phyloP scores from a whole-genome alignment of 805 yeast genomes.

The Pichia rugopelliculosa region DNA sequence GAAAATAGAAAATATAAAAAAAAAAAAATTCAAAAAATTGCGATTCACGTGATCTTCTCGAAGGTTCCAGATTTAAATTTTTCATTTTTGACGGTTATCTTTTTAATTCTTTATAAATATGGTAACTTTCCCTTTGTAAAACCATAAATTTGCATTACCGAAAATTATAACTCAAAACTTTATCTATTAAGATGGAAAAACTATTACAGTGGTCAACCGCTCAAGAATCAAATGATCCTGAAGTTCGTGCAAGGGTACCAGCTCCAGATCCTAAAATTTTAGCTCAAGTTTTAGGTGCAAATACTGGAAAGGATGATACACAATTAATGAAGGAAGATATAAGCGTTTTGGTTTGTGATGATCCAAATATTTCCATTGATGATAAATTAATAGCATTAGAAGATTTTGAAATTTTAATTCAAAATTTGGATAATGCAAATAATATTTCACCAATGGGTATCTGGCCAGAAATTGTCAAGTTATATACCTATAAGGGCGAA shows the following conservation, averaged over 20 bases:
- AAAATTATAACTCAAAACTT: no score
- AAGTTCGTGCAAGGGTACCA: slow-evolving; percentile 55
- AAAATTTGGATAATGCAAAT: slow-evolving; percentile 90
- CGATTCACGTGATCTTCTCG: no score
- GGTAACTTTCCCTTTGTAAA: neutral
- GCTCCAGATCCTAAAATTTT: slow-evolving; percentile 74
- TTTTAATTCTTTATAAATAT: neutral
- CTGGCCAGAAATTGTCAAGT: slow-evolving; percentile 46
- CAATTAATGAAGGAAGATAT: slow-evolving; percentile 78
- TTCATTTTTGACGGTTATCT: no score
- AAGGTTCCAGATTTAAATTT: no score
- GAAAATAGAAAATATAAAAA: no score
- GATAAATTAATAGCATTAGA: slow-evolving; percentile 73
- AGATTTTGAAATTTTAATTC: slow-evolving; percentile 88
- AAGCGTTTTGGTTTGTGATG: slow-evolving; percentile 40
- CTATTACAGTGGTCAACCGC: slow-evolving; percentile 88
- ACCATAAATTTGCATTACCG: neutral
- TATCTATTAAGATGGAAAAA: slow-evolving; percentile 61
- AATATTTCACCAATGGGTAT: slow-evolving; percentile 75
- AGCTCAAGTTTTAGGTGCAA: slow-evolving; percentile 66
- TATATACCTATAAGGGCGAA: slow-evolving; percentile 48
- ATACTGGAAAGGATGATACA: slow-evolving; percentile 66
- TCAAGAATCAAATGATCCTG: slow-evolving; percentile 64
- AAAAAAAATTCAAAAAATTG: no score
- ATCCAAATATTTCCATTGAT: slow-evolving; percentile 51